Evolutionary conservation across 2,329 filamentous ascomycete species (phyloP).

Genomic region (Didymella keratinophila): DNA sequence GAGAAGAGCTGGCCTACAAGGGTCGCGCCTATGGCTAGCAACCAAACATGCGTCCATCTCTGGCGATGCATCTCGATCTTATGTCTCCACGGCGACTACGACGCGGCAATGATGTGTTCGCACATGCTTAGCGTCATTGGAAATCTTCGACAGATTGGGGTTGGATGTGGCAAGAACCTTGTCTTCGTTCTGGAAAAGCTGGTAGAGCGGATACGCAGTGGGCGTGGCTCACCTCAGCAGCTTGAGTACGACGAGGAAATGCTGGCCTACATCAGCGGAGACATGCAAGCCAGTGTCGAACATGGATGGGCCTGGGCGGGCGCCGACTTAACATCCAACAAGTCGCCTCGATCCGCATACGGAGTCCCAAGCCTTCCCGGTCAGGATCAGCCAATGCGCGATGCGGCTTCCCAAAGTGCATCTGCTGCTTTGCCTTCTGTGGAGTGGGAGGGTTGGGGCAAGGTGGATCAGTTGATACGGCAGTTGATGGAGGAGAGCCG

Average conservation of each 20-base stretch:
- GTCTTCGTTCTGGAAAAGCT: conserved; percentile 80
- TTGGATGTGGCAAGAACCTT: conserved; percentile 81
- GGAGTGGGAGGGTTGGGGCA: conserved; percentile 84
- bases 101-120: conserved; percentile 75
- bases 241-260: conserved; percentile 82
- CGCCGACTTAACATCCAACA: conserved; percentile 47
- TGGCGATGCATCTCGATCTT: conserved; percentile 88
- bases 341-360: background rate
- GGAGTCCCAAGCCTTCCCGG: conserved; percentile 14
- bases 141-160: conserved; percentile 73
- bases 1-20: conserved; percentile 60
- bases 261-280: conserved; percentile 83
- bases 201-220: conserved; percentile 61
- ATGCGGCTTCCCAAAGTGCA: conserved; percentile 58
- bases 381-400: conserved; percentile 40
- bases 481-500: conserved; percentile 61
- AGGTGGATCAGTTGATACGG: conserved; percentile 70
- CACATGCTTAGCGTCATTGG: conserved; percentile 75
- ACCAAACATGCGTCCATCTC: conserved; percentile 80
- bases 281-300: conserved; percentile 81
- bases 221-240: conserved; percentile 48
- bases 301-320: conserved; percentile 81
- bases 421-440: conserved; percentile 61
- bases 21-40: conserved; percentile 72
- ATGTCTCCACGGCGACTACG: conserved; percentile 75